phyloP scores from a whole-genome alignment of 305 asterid species.

The Plantago rigida region DNA sequence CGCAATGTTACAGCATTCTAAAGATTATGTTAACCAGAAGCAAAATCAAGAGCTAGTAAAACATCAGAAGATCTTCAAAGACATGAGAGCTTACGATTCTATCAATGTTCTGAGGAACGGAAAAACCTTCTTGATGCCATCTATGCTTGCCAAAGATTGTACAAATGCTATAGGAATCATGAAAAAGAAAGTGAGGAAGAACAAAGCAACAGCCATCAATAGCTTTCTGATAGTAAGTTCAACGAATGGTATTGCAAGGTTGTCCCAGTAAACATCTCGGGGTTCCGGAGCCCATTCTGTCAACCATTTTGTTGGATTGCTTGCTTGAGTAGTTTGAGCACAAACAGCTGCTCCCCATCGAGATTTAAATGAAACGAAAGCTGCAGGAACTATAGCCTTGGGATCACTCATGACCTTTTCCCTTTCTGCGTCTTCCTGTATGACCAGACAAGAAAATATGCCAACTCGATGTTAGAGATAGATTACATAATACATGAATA shows the following conservation, averaged over 20 bases:
- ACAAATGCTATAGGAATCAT: constrained; percentile 90
- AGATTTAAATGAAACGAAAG: constrained; percentile 81
- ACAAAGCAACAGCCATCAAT: constrained; percentile 61
- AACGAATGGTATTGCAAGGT: constrained; percentile 80
- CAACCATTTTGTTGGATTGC: constrained; percentile 85
- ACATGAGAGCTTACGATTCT: constrained; percentile 45
- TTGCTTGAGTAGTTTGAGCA: constrained; percentile 81
- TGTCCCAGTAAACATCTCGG: constrained; percentile 81
- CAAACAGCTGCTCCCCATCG: constrained; percentile 99
- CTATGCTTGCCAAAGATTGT: constrained; percentile 78
- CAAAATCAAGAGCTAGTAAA: background rate
- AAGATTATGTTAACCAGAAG: too few relatives aligned
- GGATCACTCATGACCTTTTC: constrained; percentile 68
- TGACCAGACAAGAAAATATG: constrained; percentile 2
- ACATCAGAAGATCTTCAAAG: background rate
- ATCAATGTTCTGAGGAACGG: constrained; percentile 69
- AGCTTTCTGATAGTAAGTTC: constrained; percentile 62
- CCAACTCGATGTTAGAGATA: background rate
- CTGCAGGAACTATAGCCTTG: constrained; percentile 70
- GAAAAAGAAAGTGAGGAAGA: constrained; percentile 80
- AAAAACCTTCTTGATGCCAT: constrained; percentile 62
- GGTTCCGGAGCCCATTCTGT: constrained; percentile 98
- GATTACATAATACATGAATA: constrained; percentile 1
- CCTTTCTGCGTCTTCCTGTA: constrained; percentile 73
- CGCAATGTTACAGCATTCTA: too few relatives aligned